Conservation (phyloP, 2,329 filamentous ascomycete genomes). For the Pseudogymnoascus sp. region DNA sequence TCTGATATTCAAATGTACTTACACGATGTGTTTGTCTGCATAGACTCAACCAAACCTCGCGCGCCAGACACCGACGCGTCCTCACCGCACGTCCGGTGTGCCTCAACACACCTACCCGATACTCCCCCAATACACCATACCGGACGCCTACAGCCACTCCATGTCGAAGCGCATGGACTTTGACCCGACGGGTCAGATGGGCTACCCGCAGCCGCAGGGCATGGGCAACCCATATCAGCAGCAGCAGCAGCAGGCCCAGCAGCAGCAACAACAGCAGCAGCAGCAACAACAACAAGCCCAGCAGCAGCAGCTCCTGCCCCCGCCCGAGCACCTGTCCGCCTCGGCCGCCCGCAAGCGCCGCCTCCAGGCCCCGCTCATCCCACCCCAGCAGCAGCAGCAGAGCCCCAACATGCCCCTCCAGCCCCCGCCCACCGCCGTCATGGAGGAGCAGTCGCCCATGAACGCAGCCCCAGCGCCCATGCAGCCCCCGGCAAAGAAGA, state of each 20-base stretch:
- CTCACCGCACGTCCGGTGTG: not conserved
- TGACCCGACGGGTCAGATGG: slow-evolving; percentile 3
- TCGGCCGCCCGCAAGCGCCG: slow-evolving; percentile 4
- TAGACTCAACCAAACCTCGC: not conserved
- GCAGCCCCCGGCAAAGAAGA: slow-evolving; percentile 70
- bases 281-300: not conserved
- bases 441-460: not conserved
- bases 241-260: not conserved
- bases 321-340: slow-evolving; percentile 7
- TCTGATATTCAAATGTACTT: not conserved
- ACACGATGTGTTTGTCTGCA: not conserved
- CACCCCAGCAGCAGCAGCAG: slow-evolving; percentile 4
- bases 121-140: not conserved
- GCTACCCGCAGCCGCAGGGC: not conserved
- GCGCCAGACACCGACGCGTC: slow-evolving; percentile 1
- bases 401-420: not conserved
- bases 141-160: not conserved
- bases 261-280: not conserved
- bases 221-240: not conserved
- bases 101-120: not conserved
- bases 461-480: slow-evolving; percentile 24
- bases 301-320: not conserved
- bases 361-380: slow-evolving; percentile 5
- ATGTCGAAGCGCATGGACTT: slow-evolving; percentile 7
- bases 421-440: not conserved